These are phyloP conservation scores for Neonectria punicea DNA, from an alignment of 2,329 filamentous ascomycete genomes.

Conservation along the genomic window DNA sequence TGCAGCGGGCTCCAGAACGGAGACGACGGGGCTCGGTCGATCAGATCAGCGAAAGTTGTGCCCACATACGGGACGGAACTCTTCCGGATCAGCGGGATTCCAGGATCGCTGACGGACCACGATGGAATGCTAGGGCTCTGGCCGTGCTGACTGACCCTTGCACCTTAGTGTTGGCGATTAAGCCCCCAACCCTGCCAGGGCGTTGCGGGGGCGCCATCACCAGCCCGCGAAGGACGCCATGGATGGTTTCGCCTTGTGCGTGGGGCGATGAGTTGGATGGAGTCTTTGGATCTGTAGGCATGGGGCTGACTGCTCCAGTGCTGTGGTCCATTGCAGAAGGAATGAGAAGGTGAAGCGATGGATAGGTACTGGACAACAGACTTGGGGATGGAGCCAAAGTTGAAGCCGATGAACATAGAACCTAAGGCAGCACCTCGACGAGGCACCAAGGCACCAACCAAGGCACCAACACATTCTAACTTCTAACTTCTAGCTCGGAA, in stretches of 20 bases:
- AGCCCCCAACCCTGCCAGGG: background rate
- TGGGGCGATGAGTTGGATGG: background rate
- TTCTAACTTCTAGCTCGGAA: background rate
- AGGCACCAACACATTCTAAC: background rate
- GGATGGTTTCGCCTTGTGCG: background rate
- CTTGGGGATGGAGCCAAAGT: too few species aligned
- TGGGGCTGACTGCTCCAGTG: background rate
- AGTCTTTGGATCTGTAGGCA: background rate
- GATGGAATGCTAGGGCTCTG: background rate
- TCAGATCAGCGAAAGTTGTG: conserved; percentile 1
- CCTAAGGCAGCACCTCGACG: too few species aligned
- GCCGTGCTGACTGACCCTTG: background rate
- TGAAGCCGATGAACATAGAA: background rate
- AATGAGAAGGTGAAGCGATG: background rate
- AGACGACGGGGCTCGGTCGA: background rate
- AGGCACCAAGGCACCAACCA: background rate
- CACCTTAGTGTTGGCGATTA: background rate
- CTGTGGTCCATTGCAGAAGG: background rate
- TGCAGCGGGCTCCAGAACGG: background rate
- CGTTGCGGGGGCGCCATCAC: too few species aligned
- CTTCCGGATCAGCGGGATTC: conserved; percentile 9
- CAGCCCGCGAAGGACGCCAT: background rate
- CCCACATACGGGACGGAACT: conserved; percentile 5
- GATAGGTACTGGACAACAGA: background rate
- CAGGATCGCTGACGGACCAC: background rate